These are phyloP conservation scores for Yarrowia galli DNA, from an alignment of 1,139 yeast species.

Conservation along the genomic window DNA sequence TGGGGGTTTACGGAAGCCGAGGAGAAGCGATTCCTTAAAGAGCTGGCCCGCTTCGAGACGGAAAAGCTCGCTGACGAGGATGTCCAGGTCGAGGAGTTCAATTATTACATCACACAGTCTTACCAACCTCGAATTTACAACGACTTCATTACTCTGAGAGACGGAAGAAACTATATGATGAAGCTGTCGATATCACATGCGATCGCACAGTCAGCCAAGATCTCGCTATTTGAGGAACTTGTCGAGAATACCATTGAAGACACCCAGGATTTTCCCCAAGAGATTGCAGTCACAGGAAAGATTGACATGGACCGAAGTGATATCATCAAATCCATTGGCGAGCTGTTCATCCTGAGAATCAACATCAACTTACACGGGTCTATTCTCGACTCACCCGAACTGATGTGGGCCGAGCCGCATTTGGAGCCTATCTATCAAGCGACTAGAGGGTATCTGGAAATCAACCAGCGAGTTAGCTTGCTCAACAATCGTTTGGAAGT, in stretches of 20 bases:
- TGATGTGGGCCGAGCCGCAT: constrained; percentile 99
- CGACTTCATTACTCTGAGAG: constrained; percentile 90
- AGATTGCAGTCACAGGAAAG: constrained; percentile 91
- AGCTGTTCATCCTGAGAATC: constrained; percentile 86
- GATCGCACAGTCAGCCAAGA: constrained; percentile 89
- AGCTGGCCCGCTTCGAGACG: constrained; percentile 84
- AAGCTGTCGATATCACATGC: constrained; percentile 91
- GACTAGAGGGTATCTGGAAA: constrained; percentile 90
- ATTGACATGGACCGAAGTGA: constrained; percentile 93
- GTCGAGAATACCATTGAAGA: constrained; percentile 96
- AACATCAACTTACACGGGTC: constrained; percentile 89
- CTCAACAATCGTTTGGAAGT: constrained; percentile 92
- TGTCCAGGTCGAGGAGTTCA: constrained; percentile 91
- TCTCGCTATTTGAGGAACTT: constrained; percentile 90
- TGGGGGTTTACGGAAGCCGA: constrained; percentile 93
- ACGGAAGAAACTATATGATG: constrained; percentile 88
- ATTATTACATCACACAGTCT: constrained; percentile 88
- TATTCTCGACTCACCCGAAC: constrained; percentile 92
- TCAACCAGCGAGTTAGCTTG: constrained; percentile 88
- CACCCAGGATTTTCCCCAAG: constrained; percentile 95
- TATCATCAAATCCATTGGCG: constrained; percentile 96
- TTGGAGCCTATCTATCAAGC: constrained; percentile 97
- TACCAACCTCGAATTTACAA: constrained; percentile 95
- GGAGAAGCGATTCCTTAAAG: constrained; percentile 81
- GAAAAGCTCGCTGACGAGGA: constrained; percentile 92